Evolutionary conservation across 1,284 basidiomycete genomes (phyloP).

Genomic region (Cutaneotrichosporon dermatis): DNA sequence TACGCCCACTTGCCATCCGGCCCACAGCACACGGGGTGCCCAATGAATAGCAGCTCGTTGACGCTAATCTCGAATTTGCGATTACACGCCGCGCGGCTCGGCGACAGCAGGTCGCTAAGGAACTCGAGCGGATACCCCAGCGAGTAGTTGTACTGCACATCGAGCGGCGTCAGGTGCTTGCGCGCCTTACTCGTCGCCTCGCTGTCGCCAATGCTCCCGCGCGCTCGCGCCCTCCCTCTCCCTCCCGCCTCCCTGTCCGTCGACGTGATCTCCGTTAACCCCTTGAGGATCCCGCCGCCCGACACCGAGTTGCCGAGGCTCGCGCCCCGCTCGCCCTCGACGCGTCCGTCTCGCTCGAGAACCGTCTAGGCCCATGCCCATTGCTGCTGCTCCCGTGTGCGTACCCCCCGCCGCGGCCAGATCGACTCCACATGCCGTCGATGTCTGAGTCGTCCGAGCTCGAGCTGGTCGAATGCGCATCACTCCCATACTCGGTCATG

Average conservation of each 20-base stretch:
- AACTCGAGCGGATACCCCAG: constrained; percentile 78
- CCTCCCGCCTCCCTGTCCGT: not conserved
- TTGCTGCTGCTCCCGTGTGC: not conserved
- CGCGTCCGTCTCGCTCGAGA: constrained; percentile 3
- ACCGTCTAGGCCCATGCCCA: constrained; percentile 4
- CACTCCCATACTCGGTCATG: constrained; percentile 7
- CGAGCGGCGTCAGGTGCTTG: constrained; percentile 12
- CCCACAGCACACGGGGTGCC: constrained; percentile 83
- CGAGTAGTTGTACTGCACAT: constrained; percentile 37
- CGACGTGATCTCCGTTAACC: constrained; percentile 10
- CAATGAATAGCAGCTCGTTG: constrained; percentile 90
- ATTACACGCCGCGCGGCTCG: constrained; percentile 75
- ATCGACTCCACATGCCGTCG: constrained; percentile 13
- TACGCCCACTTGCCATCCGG: constrained; percentile 63
- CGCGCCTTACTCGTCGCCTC: constrained; percentile 11
- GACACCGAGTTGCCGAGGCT: not conserved
- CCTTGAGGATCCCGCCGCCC: not conserved
- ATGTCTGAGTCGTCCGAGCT: constrained; percentile 26
- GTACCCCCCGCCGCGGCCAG: not conserved
- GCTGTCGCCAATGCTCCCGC: constrained; percentile 8
- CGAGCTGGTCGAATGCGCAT: not conserved
- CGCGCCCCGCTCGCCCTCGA: not conserved
- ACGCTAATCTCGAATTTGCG: constrained; percentile 90
- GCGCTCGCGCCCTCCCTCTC: too few relatives aligned
- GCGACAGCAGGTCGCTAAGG: constrained; percentile 75